Base-by-base conservation (phyloP, 2,329 filamentous ascomycete species). In the Herpotrichia juniperi region DNA sequence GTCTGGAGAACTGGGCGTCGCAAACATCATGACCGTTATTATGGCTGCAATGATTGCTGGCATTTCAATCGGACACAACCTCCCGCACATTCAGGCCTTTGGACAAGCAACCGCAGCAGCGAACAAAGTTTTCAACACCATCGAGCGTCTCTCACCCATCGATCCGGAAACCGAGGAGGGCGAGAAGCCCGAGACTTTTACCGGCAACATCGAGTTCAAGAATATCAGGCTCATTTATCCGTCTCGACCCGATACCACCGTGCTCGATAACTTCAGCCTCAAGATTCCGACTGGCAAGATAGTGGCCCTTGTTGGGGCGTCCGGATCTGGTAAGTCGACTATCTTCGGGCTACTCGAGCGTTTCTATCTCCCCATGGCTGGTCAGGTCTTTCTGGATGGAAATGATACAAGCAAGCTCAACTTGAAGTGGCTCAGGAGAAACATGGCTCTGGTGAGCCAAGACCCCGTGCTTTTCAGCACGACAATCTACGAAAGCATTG, bases 151-250 rank as follows among this genome's bases (percentile, higher is more conserved):
- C 2, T 97, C 94, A 0, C 92, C 93, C 0, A 80, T 97, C 42
- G 90, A 99, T 66, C 87, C 93, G 0, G 84, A 85, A 5, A 84
- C 83, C 2, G 82, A 87, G 1, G 79, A 81, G 8, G 94, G 93
- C n/a, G 79, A 84, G 54, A 92, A 82, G 60, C 81, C 96, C 1
- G 86, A 91, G 1, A 74, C 84, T 17, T 81, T 96, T 1, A 79
- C 88, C 53, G 94, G 94, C 24, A 85, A 84, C 14, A 88, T 99
- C 51, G 88, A 93, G 59, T 82, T 99, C 39, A 84, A 87, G 61
- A 83, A 91, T 61, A 82, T 97, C 68, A 94, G 90, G 73, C 93
- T 96, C 74, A 93, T 97, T 63, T 97, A 99, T 66, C 94, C 94
- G 3, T 96, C 92, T 5, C 85, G 94, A 11, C 91, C 93, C 0